Evolutionary conservation across 495 filamentous ascomycete genomes (phyloP).

Genomic region (Talaromyces proteolyticus): DNA sequence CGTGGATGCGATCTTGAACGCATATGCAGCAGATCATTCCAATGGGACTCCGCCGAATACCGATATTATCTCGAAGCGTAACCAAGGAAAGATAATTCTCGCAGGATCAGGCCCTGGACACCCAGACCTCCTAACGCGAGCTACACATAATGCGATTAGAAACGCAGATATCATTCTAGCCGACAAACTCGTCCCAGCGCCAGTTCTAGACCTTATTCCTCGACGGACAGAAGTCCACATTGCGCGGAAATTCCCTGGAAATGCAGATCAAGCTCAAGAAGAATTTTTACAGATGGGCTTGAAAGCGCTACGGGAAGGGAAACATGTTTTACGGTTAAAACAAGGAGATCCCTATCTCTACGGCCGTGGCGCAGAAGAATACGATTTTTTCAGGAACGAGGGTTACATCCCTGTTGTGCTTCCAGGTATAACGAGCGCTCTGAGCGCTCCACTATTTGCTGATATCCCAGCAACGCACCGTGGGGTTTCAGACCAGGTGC

Average conservation of each 20-base stretch:
- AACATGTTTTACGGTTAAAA: constrained; percentile 82
- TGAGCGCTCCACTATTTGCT: constrained; percentile 84
- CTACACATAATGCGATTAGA: constrained; percentile 81
- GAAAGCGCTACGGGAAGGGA: constrained; percentile 61
- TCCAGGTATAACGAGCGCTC: constrained; percentile 83
- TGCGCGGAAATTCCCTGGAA: constrained; percentile 95
- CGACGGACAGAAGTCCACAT: constrained; percentile 86
- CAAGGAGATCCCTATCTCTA: constrained; percentile 97
- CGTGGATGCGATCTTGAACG: constrained; percentile 62
- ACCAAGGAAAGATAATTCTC: constrained; percentile 69
- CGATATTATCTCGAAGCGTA: constrained; percentile 7
- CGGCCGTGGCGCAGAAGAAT: constrained; percentile 89
- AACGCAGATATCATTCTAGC: constrained; percentile 83
- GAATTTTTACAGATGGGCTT: constrained; percentile 82
- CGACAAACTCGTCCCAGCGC: constrained; percentile 90
- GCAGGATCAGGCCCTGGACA: constrained; percentile 93
- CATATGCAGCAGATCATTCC: constrained; percentile 44
- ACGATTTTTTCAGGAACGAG: constrained; percentile 69
- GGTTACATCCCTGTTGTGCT: constrained; percentile 70
- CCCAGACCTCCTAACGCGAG: constrained; percentile 83
- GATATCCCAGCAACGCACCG: constrained; percentile 84
- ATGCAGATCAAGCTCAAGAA: constrained; percentile 87
- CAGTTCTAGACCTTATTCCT: constrained; percentile 83
- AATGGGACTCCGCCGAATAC: constrained; percentile 8
- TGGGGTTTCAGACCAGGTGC: constrained; percentile 82